Percentiles rank a stretch among this genome's conserved stretches.
Conservation (phyloP, 345 rosid species). For the Aegle marmelos region DNA sequence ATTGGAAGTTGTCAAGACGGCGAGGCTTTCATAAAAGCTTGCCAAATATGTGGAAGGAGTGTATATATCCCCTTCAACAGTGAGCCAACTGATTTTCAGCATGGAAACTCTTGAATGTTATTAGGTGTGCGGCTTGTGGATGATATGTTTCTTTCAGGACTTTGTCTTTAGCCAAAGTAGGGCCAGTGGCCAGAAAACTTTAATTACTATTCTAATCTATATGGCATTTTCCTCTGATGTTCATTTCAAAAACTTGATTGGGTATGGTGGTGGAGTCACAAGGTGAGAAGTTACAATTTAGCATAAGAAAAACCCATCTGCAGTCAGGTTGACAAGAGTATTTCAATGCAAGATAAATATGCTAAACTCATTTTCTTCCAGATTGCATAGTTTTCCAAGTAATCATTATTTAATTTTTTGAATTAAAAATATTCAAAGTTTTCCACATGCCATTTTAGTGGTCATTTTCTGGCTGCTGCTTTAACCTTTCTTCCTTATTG, state of each 20-base stretch:
- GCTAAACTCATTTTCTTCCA: neutral
- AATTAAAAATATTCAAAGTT: neutral
- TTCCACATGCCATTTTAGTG: neutral
- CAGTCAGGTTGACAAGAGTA: neutral
- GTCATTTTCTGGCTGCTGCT: conserved; percentile 18
- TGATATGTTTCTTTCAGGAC: neutral
- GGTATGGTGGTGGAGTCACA: neutral
- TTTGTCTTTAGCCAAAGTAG: neutral
- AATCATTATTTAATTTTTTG: neutral
- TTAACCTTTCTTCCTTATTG: neutral
- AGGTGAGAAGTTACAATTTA: neutral
- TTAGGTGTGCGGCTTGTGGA: neutral
- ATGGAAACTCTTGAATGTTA: neutral
- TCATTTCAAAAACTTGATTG: neutral
- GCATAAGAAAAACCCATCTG: neutral
- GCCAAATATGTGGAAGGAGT: neutral
- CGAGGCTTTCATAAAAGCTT: neutral
- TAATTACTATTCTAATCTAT: neutral
- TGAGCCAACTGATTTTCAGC: neutral
- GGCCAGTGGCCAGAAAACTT: neutral
- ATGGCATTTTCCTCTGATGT: neutral
- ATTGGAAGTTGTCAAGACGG: neutral
- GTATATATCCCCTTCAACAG: neutral
- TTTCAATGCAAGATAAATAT: neutral
- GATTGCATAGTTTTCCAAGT: neutral